These are phyloP conservation scores for Solanum raphanifolium DNA, from an alignment of 257 asterid genomes.

Conservation along the genomic window DNA sequence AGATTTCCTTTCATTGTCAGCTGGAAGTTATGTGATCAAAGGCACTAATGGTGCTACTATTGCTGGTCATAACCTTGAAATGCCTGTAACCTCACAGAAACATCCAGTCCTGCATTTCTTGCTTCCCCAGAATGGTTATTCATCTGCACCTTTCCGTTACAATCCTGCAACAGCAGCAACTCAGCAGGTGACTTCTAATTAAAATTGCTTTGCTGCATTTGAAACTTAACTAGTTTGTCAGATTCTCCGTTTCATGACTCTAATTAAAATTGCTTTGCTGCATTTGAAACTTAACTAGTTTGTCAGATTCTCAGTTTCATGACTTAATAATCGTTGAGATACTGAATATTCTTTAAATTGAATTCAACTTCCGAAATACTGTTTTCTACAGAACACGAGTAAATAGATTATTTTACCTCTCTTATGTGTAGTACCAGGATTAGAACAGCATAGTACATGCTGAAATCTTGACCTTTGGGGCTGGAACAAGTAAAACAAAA, in stretches of 20 bases:
- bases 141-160: conserved; percentile 24
- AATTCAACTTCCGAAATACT: background rate
- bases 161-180: conserved; percentile 29
- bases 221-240: background rate
- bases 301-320: background rate
- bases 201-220: background rate
- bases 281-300: background rate
- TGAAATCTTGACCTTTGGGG: background rate
- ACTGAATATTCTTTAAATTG: background rate
- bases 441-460: background rate
- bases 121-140: conserved; percentile 29
- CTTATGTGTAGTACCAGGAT: background rate
- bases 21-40: conserved; percentile 18
- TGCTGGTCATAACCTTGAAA: conserved; percentile 14
- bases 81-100: conserved; percentile 23
- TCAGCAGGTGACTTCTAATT: conserved; percentile 41
- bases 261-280: background rate
- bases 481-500: background rate
- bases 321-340: background rate
- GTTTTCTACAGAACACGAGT: background rate
- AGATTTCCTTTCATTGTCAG: conserved; percentile 33
- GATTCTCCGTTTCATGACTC: background rate
- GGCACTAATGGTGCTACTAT: conserved; percentile 6
- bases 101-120: conserved; percentile 23
- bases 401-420: background rate